Base-by-base conservation (phyloP, 73 alveolate genomes). In the Paramecium octaurelia region DNA sequence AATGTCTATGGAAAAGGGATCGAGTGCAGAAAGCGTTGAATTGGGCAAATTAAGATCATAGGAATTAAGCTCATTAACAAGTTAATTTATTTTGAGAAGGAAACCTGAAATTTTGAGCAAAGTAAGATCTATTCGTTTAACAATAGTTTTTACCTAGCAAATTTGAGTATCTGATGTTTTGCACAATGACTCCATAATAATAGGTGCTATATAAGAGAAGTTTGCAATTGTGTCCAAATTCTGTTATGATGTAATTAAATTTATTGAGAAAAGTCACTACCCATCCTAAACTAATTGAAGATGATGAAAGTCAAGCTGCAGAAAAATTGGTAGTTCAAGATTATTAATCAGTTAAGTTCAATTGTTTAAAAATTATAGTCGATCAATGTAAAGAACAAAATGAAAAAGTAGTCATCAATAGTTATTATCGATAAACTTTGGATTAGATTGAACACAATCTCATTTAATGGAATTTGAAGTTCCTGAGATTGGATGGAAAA, bases 31-130 rank as follows among this genome's bases (percentile, higher is more conserved):
- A 27, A 21, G 11, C 11, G 42, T 42, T 14, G 95, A 88, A 88
- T 23, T 46, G 21, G 96, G 95, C 4, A 31, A 64, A 35, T 34
- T 44, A 31, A 93, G 95, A 44, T 38, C 93, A 23, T 42, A 90
- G 3, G 95, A 93, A 44, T 70, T 93, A 20, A 68, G 86, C 24
- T 64, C 75, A 11, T 90, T 64, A 12, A 89, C 95, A 0, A 46
- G 70, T 21, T n/a, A 70, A 31, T 98, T 98, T 83, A 97, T 98
- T 88, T 95, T 98, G 76, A 93, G 99, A 89, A 96, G 99, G 91
- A 85, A 96, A 64, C 96, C 96, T 80, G 94, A 90, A 64, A 98
- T 96, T 86, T 96, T 98, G 29, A 98, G 69, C 35, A 54, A 54
- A 54, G 69, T 54, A 54, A n/a, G 6, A 6, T 18, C 6, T 54